These are phyloP conservation scores for Hippophae gyantsensis DNA, from an alignment of 306 rosid species.

Conservation along the genomic window DNA sequence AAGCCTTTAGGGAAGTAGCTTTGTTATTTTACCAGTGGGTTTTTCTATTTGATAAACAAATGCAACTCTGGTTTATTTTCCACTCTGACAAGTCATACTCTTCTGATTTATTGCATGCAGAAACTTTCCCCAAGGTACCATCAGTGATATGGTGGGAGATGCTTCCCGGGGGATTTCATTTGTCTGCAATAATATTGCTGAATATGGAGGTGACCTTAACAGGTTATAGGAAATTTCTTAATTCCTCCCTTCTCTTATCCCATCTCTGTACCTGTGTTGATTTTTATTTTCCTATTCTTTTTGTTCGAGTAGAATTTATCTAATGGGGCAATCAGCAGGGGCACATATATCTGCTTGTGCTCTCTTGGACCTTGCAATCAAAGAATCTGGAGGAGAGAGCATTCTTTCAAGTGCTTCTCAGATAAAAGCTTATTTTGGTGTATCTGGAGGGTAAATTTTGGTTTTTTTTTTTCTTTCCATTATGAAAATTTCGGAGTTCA, in stretches of 20 bases:
- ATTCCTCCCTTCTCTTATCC: slow-evolving; percentile 12
- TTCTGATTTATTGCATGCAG: slow-evolving; percentile 39
- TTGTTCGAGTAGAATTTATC: slow-evolving; percentile 53
- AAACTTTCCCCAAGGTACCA: slow-evolving; percentile 96
- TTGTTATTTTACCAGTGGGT: neutral
- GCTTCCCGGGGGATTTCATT: slow-evolving; percentile 65
- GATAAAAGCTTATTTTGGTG: slow-evolving; percentile 79
- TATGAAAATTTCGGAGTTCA: slow-evolving; percentile 5
- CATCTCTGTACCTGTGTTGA: slow-evolving; percentile 9
- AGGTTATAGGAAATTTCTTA: slow-evolving; percentile 42
- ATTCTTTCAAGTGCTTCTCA: slow-evolving; percentile 59
- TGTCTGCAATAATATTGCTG: slow-evolving; percentile 56
- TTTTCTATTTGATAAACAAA: neutral
- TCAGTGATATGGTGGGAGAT: slow-evolving; percentile 91
- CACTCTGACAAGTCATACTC: slow-evolving; percentile 10
- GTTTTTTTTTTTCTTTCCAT: slow-evolving; percentile 1
- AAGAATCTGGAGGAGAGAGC: slow-evolving; percentile 36
- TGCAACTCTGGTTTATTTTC: slow-evolving; percentile 6
- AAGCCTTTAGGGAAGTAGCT: neutral
- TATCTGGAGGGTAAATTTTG: slow-evolving; percentile 83
- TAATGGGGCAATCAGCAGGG: slow-evolving; percentile 99
- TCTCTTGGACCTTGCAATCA: slow-evolving; percentile 69
- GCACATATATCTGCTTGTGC: slow-evolving; percentile 88
- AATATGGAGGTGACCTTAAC: slow-evolving; percentile 77
- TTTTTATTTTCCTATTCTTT: slow-evolving; percentile 12